Evolutionary conservation across 768 basidiomycete genomes (phyloP).

Genomic region (Cystobasidium onofrii): DNA sequence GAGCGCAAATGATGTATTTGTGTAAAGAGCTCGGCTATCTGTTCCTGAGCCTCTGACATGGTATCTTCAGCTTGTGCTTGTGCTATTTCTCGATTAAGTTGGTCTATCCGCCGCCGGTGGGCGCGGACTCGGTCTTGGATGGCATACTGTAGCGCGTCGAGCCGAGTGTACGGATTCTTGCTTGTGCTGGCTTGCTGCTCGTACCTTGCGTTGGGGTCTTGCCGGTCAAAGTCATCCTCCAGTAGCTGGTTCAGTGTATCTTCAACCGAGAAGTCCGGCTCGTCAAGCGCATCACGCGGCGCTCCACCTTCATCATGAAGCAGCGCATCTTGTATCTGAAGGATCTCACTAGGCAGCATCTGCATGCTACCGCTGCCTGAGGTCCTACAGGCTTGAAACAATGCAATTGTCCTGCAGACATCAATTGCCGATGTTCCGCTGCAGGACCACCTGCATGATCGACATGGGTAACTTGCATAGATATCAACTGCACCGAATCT

Average conservation of each 20-base stretch:
- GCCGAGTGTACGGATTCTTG: background rate
- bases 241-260: slow-evolving; percentile 23
- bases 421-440: background rate
- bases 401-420: background rate
- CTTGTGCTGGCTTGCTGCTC: background rate
- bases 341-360: slow-evolving; percentile 8
- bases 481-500: background rate
- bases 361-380: background rate
- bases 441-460: background rate
- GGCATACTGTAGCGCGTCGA: slow-evolving; percentile 11
- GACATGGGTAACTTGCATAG: background rate
- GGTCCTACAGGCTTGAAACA: background rate
- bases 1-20: slow-evolving; percentile 95
- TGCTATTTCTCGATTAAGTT: slow-evolving; percentile 52
- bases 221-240: background rate
- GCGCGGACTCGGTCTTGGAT: slow-evolving; percentile 2
- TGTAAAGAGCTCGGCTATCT: slow-evolving; percentile 86
- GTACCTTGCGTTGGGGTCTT: slow-evolving; percentile 1
- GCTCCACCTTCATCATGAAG: background rate
- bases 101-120: background rate
- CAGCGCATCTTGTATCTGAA: slow-evolving; percentile 7
- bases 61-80: slow-evolving; percentile 74
- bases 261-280: slow-evolving; percentile 18
- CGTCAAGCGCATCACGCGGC: background rate
- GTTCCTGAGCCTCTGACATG: slow-evolving; percentile 87